A percentile compares a stretch with the other conserved stretches of the same genome.
Evolutionary conservation across 2,329 filamentous ascomycete species (phyloP).

Genomic region (Fusarium buharicum): DNA sequence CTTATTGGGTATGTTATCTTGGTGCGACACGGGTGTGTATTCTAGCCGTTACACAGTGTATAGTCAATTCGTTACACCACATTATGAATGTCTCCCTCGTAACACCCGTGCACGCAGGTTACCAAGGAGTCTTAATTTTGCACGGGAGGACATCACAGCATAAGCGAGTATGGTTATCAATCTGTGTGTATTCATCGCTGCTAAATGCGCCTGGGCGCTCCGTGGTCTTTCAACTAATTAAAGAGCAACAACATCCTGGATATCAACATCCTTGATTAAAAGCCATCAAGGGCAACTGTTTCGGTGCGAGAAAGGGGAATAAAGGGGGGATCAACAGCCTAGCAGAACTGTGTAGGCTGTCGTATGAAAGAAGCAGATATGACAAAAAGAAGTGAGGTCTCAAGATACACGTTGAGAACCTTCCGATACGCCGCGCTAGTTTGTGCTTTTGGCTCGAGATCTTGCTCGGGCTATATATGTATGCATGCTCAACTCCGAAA

Average conservation of each 20-base stretch:
- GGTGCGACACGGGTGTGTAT: slow-evolving; percentile 16
- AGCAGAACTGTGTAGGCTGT: slow-evolving; percentile 13
- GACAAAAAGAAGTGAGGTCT: not conserved
- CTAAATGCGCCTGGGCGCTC: slow-evolving; percentile 25
- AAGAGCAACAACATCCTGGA: slow-evolving; percentile 5
- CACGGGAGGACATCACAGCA: not conserved
- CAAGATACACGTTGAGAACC: not conserved
- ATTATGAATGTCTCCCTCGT: not conserved
- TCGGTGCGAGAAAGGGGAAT: slow-evolving; percentile 1
- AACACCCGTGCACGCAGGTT: too few species aligned
- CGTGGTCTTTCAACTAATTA: slow-evolving; percentile 15
- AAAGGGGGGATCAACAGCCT: slow-evolving; percentile 10
- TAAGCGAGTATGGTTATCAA: not conserved
- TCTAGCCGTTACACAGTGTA: slow-evolving; percentile 27
- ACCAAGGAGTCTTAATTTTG: not conserved
- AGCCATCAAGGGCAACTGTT: not conserved
- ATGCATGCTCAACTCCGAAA: slow-evolving; percentile 15
- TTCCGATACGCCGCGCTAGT: slow-evolving; percentile 37
- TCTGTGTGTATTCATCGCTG: slow-evolving; percentile 8
- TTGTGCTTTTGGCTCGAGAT: slow-evolving; percentile 13
- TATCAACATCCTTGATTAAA: slow-evolving; percentile 5
- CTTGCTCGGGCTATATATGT: not conserved
- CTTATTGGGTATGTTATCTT: slow-evolving; percentile 16
- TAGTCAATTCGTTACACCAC: slow-evolving; percentile 13
- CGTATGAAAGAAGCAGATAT: slow-evolving; percentile 3